Percentiles rank a stretch among this genome's conserved stretches.
Evolutionary conservation across 345 rosid genomes (phyloP).

Genomic region (Clarkia xantiana): DNA sequence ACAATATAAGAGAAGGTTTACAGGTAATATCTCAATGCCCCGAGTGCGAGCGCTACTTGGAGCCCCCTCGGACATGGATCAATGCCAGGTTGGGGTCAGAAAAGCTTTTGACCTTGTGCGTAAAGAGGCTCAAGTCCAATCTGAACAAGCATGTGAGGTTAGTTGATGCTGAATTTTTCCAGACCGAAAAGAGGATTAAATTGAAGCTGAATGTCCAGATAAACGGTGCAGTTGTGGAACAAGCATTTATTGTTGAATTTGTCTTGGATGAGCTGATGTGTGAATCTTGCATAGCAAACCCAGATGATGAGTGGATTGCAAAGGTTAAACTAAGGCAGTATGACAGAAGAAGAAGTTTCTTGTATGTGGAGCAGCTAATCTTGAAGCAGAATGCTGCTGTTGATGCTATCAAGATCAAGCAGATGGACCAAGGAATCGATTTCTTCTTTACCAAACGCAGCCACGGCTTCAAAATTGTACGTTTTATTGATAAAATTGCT

Average conservation of each 20-base stretch:
- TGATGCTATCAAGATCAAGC: conserved; percentile 21
- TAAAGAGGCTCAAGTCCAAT: conserved; percentile 10
- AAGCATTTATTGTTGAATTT: conserved; percentile 16
- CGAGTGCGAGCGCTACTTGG: conserved; percentile 19
- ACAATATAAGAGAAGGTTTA: conserved; percentile 29
- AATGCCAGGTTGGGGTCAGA: conserved; percentile 19
- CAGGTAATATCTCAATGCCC: too few relatives aligned
- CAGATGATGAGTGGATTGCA: conserved; percentile 28
- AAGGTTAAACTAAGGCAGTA: conserved; percentile 25
- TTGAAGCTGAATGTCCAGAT: conserved; percentile 20
- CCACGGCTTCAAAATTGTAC: conserved; percentile 20
- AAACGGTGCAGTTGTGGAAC: conserved; percentile 20
- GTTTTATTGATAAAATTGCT: conserved; percentile 18
- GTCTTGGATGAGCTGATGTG: conserved; percentile 27
- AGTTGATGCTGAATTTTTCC: conserved; percentile 16
- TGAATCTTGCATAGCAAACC: conserved; percentile 22
- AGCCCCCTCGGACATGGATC: conserved; percentile 14
- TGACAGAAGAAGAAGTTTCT: conserved; percentile 26
- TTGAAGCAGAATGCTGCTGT: conserved; percentile 25
- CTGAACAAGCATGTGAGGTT: conserved; percentile 12
- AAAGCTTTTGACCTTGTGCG: conserved; percentile 18
- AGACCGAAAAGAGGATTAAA: conserved; percentile 29
- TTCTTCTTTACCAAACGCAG: too few relatives aligned
- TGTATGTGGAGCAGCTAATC: conserved; percentile 23
- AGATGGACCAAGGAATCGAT: conserved; percentile 28